Percentiles rank a stretch among this genome's conserved stretches.
Conservation (phyloP, 139 green algal species). For the Chlorella sp. region DNA sequence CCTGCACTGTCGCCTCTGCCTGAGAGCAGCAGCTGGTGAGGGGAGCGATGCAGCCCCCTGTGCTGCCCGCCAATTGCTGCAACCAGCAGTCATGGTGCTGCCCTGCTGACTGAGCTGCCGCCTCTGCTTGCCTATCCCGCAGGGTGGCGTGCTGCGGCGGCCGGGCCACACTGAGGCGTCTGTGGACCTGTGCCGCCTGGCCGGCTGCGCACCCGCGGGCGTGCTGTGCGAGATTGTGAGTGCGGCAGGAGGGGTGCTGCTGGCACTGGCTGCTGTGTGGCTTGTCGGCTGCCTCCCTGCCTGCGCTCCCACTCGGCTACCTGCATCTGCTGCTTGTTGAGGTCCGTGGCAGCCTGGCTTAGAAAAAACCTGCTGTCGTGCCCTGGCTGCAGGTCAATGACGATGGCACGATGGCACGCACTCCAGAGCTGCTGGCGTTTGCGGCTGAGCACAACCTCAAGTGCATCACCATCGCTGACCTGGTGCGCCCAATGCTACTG, state of each 20-base stretch:
- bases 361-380: too few relatives aligned
- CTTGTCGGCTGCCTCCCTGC: too few relatives aligned
- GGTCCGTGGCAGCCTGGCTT: too few relatives aligned
- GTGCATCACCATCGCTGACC: conserved; percentile 93
- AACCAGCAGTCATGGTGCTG: too few relatives aligned
- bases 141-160: conserved; percentile 86
- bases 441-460: conserved; percentile 81
- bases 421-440: conserved; percentile 88
- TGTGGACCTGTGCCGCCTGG: conserved; percentile 91
- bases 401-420: conserved; percentile 90
- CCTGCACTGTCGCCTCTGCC: too few relatives aligned
- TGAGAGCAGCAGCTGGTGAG: too few relatives aligned
- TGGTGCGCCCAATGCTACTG: conserved; percentile 53
- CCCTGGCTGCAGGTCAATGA: conserved; percentile 66
- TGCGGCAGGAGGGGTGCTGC: too few relatives aligned
- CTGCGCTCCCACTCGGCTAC: too few relatives aligned
- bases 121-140: background rate
- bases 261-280: too few relatives aligned
- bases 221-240: conserved; percentile 97
- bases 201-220: conserved; percentile 88
- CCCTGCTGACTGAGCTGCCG: background rate
- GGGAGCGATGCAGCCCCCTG: too few relatives aligned
- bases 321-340: too few relatives aligned
- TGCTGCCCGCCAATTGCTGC: too few relatives aligned
- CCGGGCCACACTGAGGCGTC: conserved; percentile 95